Conservation (phyloP, 441 rosid species). For the Adansonia gregorii region DNA sequence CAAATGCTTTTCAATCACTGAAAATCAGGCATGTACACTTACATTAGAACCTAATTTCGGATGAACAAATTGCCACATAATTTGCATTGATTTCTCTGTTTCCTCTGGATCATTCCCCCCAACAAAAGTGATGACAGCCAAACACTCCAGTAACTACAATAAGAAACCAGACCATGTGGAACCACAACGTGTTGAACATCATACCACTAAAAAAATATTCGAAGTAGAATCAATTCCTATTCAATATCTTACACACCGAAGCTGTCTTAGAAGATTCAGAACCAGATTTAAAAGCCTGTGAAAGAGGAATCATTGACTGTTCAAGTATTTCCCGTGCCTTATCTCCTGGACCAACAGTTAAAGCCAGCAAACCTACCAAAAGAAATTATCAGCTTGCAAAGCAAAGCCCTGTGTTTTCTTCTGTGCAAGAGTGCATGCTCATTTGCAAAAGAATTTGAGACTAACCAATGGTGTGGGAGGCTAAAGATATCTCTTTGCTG, state of each 20-base stretch:
- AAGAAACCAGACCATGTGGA: constrained; percentile 21
- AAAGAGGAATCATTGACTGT: constrained; percentile 61
- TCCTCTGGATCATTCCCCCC: constrained; percentile 71
- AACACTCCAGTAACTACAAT: constrained; percentile 71
- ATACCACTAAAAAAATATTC: constrained; percentile 1
- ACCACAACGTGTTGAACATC: constrained; percentile 17
- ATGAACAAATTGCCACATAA: constrained; percentile 89
- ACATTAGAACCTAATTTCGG: constrained; percentile 91
- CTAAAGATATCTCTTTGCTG: constrained; percentile 68
- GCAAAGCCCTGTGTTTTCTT: neutral
- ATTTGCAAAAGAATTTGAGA: constrained; percentile 17
- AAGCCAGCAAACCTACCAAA: constrained; percentile 74
- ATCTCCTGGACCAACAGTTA: constrained; percentile 77
- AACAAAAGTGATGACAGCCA: constrained; percentile 82
- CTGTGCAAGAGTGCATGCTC: neutral
- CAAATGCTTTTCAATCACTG: constrained; percentile 5
- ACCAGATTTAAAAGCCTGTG: constrained; percentile 72
- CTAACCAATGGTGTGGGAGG: constrained; percentile 80
- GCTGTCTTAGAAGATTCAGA: constrained; percentile 56
- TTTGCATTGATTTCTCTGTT: constrained; percentile 80
- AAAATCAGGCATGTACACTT: constrained; percentile 30
- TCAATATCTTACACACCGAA: constrained; percentile 51
- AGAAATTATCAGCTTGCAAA: constrained; percentile 13
- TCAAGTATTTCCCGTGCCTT: constrained; percentile 73
- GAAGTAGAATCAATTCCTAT: constrained; percentile 13